These are phyloP conservation scores for Bruguiera parviflora DNA, from an alignment of 345 rosid species.

Conservation along the genomic window DNA sequence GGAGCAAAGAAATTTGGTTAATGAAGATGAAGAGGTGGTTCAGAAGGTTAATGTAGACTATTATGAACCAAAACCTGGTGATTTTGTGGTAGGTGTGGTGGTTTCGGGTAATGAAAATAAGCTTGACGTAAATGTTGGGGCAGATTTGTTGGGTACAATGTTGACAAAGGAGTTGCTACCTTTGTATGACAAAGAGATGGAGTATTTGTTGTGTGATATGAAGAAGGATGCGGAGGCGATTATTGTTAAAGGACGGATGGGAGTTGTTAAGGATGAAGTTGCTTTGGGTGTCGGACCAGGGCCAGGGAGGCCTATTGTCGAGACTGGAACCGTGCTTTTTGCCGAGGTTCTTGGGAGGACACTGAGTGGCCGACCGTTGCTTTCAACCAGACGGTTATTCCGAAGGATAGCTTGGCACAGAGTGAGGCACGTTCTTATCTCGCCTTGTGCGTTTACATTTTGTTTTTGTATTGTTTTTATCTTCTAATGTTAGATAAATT, in stretches of 20 bases:
- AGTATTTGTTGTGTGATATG: slow-evolving; percentile 64
- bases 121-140: slow-evolving; percentile 83
- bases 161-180: slow-evolving; percentile 92
- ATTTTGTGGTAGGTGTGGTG: slow-evolving; percentile 89
- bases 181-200: slow-evolving; percentile 66
- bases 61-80: slow-evolving; percentile 78
- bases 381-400: slow-evolving; percentile 68
- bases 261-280: slow-evolving; percentile 65
- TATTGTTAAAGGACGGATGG: slow-evolving; percentile 71
- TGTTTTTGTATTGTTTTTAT: background rate
- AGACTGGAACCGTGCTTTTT: slow-evolving; percentile 76
- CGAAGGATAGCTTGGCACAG: slow-evolving; percentile 84
- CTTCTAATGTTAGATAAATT: background rate
- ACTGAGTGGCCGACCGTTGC: slow-evolving; percentile 82
- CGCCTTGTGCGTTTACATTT: slow-evolving; percentile 18
- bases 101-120: slow-evolving; percentile 94
- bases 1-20: slow-evolving; percentile 15
- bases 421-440: slow-evolving; percentile 98
- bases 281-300: slow-evolving; percentile 39
- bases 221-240: slow-evolving; percentile 49
- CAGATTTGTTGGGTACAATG: slow-evolving; percentile 92
- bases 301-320: slow-evolving; percentile 73
- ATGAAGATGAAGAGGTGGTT: slow-evolving; percentile 26
- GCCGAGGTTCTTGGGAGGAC: slow-evolving; percentile 93
- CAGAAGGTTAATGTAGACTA: slow-evolving; percentile 58